These are phyloP conservation scores for Calonectria fujianensis DNA, from an alignment of 2,329 filamentous ascomycete species.

Conservation along the genomic window DNA sequence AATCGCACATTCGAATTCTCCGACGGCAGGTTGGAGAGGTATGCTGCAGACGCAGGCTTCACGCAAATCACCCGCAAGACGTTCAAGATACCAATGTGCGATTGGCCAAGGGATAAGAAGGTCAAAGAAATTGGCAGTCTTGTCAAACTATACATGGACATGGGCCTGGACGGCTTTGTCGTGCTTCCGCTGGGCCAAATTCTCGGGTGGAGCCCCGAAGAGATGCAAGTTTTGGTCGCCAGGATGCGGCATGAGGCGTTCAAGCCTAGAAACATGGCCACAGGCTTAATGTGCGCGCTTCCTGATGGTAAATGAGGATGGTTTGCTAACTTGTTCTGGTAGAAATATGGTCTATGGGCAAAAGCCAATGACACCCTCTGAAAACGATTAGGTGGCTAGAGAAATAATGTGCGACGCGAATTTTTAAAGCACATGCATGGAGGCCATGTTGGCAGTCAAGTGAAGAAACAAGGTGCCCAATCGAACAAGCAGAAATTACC, in stretches of 20 bases:
- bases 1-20: constrained; percentile 52
- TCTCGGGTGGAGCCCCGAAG: constrained; percentile 23
- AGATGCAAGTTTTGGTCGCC: constrained; percentile 19
- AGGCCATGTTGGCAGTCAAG: background rate
- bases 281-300: background rate
- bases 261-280: constrained; percentile 15
- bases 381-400: background rate
- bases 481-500: background rate
- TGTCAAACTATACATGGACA: constrained; percentile 1
- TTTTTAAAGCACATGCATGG: background rate
- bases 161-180: constrained; percentile 8
- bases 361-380: background rate
- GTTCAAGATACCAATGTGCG: constrained; percentile 62
- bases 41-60: constrained; percentile 58
- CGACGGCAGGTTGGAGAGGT: constrained; percentile 40
- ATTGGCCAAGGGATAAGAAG: constrained; percentile 62
- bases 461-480: background rate
- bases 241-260: constrained; percentile 5
- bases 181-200: constrained; percentile 17
- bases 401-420: background rate
- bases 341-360: constrained; percentile 17
- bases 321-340: background rate
- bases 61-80: constrained; percentile 53
- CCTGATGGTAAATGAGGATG: background rate
- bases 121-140: constrained; percentile 64